phyloP scores from a whole-genome alignment of 257 asterid genomes.

The Nicotiana noctiflora region DNA sequence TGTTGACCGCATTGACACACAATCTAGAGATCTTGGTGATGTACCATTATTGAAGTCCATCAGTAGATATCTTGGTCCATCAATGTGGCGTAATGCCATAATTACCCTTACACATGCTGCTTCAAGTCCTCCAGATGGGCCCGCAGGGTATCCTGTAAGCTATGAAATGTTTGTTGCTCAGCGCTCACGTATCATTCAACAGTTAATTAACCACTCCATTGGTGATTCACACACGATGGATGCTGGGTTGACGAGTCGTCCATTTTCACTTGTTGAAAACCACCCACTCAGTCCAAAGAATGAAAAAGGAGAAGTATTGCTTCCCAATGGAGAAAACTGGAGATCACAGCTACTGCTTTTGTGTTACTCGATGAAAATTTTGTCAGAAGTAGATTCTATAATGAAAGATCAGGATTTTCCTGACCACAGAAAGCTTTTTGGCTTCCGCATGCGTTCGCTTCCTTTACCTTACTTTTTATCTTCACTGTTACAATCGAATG shows the following conservation, averaged over 20 bases:
- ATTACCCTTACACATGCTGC: slow-evolving; percentile 66
- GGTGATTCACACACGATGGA: slow-evolving; percentile 18
- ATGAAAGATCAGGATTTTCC: slow-evolving; percentile 9
- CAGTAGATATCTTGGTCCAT: slow-evolving; percentile 55
- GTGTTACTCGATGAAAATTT: slow-evolving; percentile 59
- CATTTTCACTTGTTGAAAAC: slow-evolving; percentile 60
- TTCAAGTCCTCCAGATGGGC: slow-evolving; percentile 64
- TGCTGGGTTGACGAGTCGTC: slow-evolving; percentile 23
- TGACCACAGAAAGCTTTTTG: slow-evolving; percentile 44
- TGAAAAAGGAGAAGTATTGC: slow-evolving; percentile 21
- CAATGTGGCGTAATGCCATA: slow-evolving; percentile 54
- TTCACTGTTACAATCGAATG: slow-evolving; percentile 32
- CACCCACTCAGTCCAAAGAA: slow-evolving; percentile 14
- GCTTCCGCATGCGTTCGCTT: slow-evolving; percentile 17
- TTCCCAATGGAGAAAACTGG: slow-evolving; percentile 47
- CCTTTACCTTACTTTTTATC: slow-evolving; percentile 24
- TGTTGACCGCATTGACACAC: slow-evolving; percentile 66
- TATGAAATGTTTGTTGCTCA: slow-evolving; percentile 39
- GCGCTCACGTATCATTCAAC: slow-evolving; percentile 30
- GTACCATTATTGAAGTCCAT: slow-evolving; percentile 44
- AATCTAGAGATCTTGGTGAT: slow-evolving; percentile 34
- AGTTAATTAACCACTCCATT: slow-evolving; percentile 36
- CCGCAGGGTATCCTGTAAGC: slow-evolving; percentile 40
- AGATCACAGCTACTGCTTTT: slow-evolving; percentile 44
- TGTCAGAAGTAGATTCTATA: slow-evolving; percentile 40